Percentiles rank a stretch among this genome's conserved stretches.
Evolutionary conservation across 2,329 filamentous ascomycete genomes (phyloP).

Genomic region (Gnomoniopsis sp.): DNA sequence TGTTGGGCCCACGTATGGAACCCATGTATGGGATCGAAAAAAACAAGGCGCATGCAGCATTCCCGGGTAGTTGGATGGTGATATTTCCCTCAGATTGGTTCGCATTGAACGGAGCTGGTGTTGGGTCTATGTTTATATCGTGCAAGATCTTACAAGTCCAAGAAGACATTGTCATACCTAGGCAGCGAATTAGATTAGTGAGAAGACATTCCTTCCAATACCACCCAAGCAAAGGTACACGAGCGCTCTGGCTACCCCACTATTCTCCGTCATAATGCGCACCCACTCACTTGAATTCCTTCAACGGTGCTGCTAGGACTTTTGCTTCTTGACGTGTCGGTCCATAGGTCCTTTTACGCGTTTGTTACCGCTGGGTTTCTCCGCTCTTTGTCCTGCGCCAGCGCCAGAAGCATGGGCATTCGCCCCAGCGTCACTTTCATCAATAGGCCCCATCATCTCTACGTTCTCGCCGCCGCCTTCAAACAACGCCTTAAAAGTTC

Average conservation of each 20-base stretch:
- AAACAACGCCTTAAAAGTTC: slow-evolving; percentile 50
- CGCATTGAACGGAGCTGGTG: background rate
- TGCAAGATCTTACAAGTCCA: background rate
- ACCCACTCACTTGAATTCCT: no score
- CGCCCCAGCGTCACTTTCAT: slow-evolving; percentile 30
- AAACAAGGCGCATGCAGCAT: background rate
- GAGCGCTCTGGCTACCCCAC: background rate
- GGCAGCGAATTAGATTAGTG: background rate
- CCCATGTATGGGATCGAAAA: background rate
- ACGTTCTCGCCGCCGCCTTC: slow-evolving; percentile 32
- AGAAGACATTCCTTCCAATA: background rate
- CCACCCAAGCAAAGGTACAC: background rate
- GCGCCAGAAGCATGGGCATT: slow-evolving; percentile 29
- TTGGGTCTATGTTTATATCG: background rate
- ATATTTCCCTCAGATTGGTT: background rate
- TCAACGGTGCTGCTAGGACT: slow-evolving; percentile 14
- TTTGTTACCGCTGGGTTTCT: slow-evolving; percentile 19
- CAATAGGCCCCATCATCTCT: slow-evolving; percentile 37
- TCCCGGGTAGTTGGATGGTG: background rate
- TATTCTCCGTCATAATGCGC: background rate
- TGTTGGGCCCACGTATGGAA: background rate
- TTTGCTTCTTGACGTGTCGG: slow-evolving; percentile 28
- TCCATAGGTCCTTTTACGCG: slow-evolving; percentile 30
- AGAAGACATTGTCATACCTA: background rate
- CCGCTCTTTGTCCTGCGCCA: slow-evolving; percentile 18